These are phyloP conservation scores for Arthrinium phaeospermum DNA, from an alignment of 2,329 filamentous ascomycete species.

Conservation along the genomic window DNA sequence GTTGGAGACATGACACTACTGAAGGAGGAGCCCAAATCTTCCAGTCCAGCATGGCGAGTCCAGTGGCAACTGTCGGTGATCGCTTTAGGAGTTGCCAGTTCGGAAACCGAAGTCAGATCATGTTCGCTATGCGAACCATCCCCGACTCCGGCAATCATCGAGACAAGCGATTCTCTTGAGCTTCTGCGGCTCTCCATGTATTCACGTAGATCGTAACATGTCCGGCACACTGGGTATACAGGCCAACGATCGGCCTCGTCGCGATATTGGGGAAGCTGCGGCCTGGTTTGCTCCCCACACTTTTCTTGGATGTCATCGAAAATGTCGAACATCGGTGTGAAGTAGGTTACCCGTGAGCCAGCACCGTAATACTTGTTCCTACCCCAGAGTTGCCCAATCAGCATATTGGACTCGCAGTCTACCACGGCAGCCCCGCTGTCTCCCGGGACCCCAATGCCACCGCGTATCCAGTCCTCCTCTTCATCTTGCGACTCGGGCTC, in stretches of 20 bases:
- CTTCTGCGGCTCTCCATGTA: constrained; percentile 50
- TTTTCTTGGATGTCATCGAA: constrained; percentile 53
- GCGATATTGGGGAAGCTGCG: constrained; percentile 47
- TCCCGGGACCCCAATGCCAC: constrained; percentile 51
- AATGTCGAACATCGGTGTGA: constrained; percentile 50
- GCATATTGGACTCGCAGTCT: constrained; percentile 44
- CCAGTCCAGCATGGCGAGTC: constrained; percentile 40
- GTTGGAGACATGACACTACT: constrained; percentile 36
- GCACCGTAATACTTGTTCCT: constrained; percentile 49
- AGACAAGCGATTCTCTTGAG: constrained; percentile 47
- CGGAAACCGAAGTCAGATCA: constrained; percentile 48
- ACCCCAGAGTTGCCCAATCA: constrained; percentile 52
- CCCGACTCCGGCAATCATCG: constrained; percentile 44
- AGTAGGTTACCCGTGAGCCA: constrained; percentile 48
- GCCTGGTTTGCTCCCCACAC: constrained; percentile 46
- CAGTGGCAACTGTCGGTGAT: constrained; percentile 34
- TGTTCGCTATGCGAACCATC: constrained; percentile 42
- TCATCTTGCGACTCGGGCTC: constrained; percentile 44
- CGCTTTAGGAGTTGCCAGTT: constrained; percentile 48
- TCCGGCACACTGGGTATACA: constrained; percentile 46
- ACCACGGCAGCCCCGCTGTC: constrained; percentile 52
- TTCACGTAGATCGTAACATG: constrained; percentile 47
- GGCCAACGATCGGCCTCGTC: constrained; percentile 48
- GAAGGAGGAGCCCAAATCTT: constrained; percentile 41
- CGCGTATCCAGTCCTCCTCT: constrained; percentile 51